These are phyloP conservation scores for Arabis alpina DNA, from an alignment of 345 rosid species.

Conservation along the genomic window DNA sequence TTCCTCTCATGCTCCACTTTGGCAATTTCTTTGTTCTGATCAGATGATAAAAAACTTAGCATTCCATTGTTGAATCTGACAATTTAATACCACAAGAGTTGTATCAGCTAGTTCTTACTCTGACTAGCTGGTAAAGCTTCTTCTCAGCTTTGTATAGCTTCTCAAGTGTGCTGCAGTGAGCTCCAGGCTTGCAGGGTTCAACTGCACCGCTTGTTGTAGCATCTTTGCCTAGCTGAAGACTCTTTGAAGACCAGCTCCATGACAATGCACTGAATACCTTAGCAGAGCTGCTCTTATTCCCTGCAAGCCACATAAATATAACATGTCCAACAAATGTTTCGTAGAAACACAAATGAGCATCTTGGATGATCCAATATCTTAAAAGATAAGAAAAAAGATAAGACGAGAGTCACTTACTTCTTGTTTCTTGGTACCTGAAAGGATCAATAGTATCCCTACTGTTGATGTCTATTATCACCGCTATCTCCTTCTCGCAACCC, in stretches of 20 bases:
- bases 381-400: too few species aligned
- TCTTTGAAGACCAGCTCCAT: conserved; percentile 92
- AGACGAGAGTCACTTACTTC: conserved; percentile 51
- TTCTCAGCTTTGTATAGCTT: conserved; percentile 77
- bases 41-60: conserved; percentile 6
- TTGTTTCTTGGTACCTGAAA: conserved; percentile 59
- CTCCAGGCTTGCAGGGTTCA: conserved; percentile 86
- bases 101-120: conserved; percentile 53
- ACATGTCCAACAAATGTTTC: conserved; percentile 1
- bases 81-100: conserved; percentile 18
- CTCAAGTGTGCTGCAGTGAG: conserved; percentile 78
- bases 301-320: conserved; percentile 48
- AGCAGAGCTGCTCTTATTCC: conserved; percentile 77
- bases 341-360: background rate
- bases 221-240: conserved; percentile 59
- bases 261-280: conserved; percentile 91
- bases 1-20: conserved; percentile 80
- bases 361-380: too few species aligned
- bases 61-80: conserved; percentile 1
- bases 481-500: conserved; percentile 70
- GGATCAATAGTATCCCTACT: conserved; percentile 55
- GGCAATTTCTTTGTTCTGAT: conserved; percentile 76
- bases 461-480: conserved; percentile 68
- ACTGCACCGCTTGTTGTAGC: conserved; percentile 45
- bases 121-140: conserved; percentile 78